A percentile compares a stretch with the other conserved stretches of the same genome.
Conservation (phyloP, 1,284 basidiomycete genomes). For the Sanguinoderma infundibulare region DNA sequence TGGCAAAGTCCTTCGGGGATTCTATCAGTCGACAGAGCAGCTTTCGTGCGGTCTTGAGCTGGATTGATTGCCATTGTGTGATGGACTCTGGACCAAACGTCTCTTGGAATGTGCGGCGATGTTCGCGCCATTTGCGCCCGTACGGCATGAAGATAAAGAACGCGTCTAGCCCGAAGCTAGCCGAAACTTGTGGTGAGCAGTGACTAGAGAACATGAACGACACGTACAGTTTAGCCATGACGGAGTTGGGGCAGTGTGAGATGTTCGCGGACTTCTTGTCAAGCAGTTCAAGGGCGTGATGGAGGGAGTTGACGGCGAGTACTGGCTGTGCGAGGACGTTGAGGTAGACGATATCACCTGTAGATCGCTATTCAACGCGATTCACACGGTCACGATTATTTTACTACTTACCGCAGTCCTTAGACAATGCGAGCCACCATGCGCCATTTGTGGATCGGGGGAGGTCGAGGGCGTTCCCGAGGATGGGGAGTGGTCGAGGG, state of each 20-base stretch:
- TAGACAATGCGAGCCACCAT: neutral
- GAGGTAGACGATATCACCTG: neutral
- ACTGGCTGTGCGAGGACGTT: neutral
- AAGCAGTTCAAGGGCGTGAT: neutral
- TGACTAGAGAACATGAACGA: too few relatives aligned
- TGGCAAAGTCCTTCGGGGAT: neutral
- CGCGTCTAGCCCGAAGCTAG: too few relatives aligned
- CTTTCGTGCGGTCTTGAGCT: neutral
- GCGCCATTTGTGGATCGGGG: neutral
- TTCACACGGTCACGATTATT: neutral
- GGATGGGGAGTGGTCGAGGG: neutral
- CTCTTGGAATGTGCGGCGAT: neutral
- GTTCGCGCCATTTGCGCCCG: too few relatives aligned
- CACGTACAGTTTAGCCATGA: neutral
- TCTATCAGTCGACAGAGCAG: neutral
- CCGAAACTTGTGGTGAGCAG: too few relatives aligned
- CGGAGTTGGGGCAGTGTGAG: neutral
- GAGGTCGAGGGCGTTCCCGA: neutral
- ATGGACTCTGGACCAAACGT: neutral
- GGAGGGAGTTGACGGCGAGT: neutral
- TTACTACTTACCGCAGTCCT: neutral
- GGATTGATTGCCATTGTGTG: neutral
- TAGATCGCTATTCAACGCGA: neutral
- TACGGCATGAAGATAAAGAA: too few relatives aligned
- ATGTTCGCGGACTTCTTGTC: neutral